Percentiles rank a stretch among this genome's conserved stretches.
Evolutionary conservation across 495 filamentous ascomycete genomes (phyloP).

Genomic region (Penicillium herquei): DNA sequence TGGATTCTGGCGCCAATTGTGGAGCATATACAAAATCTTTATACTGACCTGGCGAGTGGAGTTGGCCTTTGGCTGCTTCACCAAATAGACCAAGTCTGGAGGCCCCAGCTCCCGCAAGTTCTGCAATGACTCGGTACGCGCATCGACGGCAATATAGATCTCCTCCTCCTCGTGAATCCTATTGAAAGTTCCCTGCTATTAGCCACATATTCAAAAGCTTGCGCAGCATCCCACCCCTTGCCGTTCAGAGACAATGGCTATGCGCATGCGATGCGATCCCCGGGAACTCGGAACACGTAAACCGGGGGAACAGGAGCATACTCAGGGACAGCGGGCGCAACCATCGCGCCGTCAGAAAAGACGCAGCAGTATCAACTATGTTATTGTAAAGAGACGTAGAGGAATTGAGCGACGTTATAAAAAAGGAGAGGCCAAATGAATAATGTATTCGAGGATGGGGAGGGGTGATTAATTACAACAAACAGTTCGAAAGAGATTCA

Average conservation of each 20-base stretch:
- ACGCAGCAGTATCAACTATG: constrained; percentile 14
- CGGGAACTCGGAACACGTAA: constrained; percentile 33
- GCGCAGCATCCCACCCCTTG: constrained; percentile 7
- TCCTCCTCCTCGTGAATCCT: constrained; percentile 89
- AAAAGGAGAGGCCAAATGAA: constrained; percentile 1
- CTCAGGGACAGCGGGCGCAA: constrained; percentile 88
- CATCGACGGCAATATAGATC: constrained; percentile 81
- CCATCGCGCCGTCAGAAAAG: constrained; percentile 58
- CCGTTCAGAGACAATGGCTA: constrained; percentile 16
- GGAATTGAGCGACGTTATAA: neutral
- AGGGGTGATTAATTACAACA: constrained; percentile 12
- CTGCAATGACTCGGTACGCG: constrained; percentile 81
- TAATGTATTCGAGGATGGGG: constrained; percentile 7
- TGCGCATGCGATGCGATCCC: constrained; percentile 19
- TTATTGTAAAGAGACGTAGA: neutral
- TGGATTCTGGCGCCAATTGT: neutral
- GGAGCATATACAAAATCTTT: neutral
- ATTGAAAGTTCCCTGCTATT: constrained; percentile 12
- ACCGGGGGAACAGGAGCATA: constrained; percentile 47
- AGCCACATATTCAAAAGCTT: constrained; percentile 14
- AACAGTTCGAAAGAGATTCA: constrained; percentile 23
- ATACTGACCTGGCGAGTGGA: constrained; percentile 46
- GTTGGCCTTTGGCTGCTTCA: constrained; percentile 73
- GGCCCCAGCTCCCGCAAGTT: constrained; percentile 89
- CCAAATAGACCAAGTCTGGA: constrained; percentile 90